Conservation (phyloP, 1,139 yeast species). For the Suhomyces terraborum region DNA sequence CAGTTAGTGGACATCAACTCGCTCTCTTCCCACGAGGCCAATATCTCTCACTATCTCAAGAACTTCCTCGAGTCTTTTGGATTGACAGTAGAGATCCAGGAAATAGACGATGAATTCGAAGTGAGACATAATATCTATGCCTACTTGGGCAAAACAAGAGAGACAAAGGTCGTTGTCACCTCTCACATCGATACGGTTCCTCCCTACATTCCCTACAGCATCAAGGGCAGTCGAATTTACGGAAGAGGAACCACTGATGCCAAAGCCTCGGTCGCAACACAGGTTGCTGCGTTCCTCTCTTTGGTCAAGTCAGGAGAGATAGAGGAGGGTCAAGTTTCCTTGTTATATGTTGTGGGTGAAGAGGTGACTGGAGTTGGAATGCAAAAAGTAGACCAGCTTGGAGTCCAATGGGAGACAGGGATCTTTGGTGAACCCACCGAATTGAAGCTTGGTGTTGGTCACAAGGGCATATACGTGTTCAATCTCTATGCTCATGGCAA, state of each 20-base stretch:
- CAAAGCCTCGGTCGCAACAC: conserved; percentile 67
- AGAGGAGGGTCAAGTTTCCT: conserved; percentile 55
- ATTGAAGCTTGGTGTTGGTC: conserved; percentile 67
- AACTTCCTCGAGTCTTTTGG: conserved; percentile 44
- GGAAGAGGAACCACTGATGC: conserved; percentile 75
- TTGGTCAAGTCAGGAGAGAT: conserved; percentile 40
- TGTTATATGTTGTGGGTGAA: conserved; percentile 70
- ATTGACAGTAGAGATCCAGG: conserved; percentile 52
- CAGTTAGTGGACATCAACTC: conserved; percentile 19
- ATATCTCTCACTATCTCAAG: conserved; percentile 23
- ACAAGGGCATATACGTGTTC: conserved; percentile 56
- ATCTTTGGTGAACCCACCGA: conserved; percentile 80
- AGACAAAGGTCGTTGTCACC: conserved; percentile 55
- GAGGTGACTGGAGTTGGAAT: conserved; percentile 67
- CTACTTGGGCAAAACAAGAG: conserved; percentile 46
- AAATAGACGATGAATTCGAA: conserved; percentile 28
- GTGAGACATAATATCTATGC: conserved; percentile 59
- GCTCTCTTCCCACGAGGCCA: conserved; percentile 18
- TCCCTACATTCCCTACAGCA: conserved; percentile 56
- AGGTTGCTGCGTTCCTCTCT: conserved; percentile 53
- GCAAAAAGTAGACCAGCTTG: conserved; percentile 44
- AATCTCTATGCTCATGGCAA: conserved; percentile 52
- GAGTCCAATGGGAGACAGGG: conserved; percentile 58
- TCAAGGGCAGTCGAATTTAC: conserved; percentile 52
- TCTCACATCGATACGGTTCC: conserved; percentile 77